Conservation (phyloP, 805 yeast species). For the Candida jianshihensis region DNA sequence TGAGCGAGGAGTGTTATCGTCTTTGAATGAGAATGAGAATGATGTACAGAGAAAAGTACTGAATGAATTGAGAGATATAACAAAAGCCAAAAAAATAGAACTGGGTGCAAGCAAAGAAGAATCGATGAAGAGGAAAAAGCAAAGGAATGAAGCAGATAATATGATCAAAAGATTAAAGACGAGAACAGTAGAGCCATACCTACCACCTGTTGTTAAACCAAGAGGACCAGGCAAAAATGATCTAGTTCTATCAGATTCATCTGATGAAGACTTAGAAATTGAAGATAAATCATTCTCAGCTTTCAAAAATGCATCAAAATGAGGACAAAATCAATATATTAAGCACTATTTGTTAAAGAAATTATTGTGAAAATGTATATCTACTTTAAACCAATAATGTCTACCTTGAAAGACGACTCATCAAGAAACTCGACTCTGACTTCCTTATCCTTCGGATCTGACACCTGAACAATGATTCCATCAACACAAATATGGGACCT, state of each 20-base stretch:
- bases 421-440: conserved; percentile 6
- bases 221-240: neutral
- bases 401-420: conserved; percentile 1
- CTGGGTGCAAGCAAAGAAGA: conserved; percentile 27
- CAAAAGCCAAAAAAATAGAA: conserved; percentile 27
- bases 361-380: neutral
- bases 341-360: neutral
- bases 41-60: conserved; percentile 20
- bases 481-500: conserved; percentile 17
- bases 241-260: neutral
- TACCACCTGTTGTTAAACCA: neutral
- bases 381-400: conserved; percentile 1
- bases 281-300: conserved; percentile 4
- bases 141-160: conserved; percentile 23
- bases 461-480: conserved; percentile 12
- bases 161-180: conserved; percentile 21
- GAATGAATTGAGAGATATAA: conserved; percentile 21
- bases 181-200: neutral
- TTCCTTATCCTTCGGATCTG: conserved; percentile 16
- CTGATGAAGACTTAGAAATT: conserved; percentile 7
- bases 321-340: neutral
- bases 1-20: conserved; percentile 10
- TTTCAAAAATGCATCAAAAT: conserved; percentile 3
- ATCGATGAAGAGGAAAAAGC: conserved; percentile 19
- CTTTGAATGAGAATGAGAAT: conserved; percentile 7